Evolutionary conservation across 2,329 filamentous ascomycete genomes (phyloP).

Genomic region (Ceratocystiopsis sp.): DNA sequence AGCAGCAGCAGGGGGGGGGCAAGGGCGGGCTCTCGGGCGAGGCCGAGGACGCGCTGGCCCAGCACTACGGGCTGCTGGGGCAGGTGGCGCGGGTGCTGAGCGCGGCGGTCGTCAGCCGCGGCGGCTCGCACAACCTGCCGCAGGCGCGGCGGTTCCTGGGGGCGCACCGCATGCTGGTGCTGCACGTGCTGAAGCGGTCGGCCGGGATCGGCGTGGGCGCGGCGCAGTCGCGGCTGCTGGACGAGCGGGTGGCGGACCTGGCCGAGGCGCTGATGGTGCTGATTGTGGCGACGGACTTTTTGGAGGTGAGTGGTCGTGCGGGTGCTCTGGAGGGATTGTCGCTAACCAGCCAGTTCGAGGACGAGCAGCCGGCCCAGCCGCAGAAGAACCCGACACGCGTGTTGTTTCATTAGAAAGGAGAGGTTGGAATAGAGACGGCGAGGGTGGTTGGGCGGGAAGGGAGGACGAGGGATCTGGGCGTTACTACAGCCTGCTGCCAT

Average conservation of each 20-base stretch:
- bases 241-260: constrained; percentile 53
- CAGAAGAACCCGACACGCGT: constrained; percentile 16
- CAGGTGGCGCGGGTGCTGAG: constrained; percentile 68
- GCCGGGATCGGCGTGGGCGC: constrained; percentile 42
- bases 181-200: constrained; percentile 79
- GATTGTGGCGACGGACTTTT: constrained; percentile 65
- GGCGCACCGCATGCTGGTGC: constrained; percentile 68
- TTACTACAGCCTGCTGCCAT: too few species aligned
- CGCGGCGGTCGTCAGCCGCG: constrained; percentile 59
- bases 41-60: constrained; percentile 52
- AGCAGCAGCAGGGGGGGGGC: constrained; percentile 34
- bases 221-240: constrained; percentile 20
- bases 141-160: constrained; percentile 67
- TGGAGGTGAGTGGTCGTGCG: constrained; percentile 45
- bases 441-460: not conserved
- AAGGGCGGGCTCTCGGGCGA: constrained; percentile 53
- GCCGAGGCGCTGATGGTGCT: constrained; percentile 75
- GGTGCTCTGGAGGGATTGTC: not conserved
- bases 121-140: constrained; percentile 61
- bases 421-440: too few species aligned
- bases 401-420: constrained; percentile 22
- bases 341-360: constrained; percentile 19
- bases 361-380: constrained; percentile 18
- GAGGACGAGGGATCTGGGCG: not conserved
- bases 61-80: constrained; percentile 72